A percentile compares a stretch with the other conserved stretches of the same genome.
Evolutionary conservation across 768 basidiomycete species (phyloP).

Genomic region (Lentinula sp.): DNA sequence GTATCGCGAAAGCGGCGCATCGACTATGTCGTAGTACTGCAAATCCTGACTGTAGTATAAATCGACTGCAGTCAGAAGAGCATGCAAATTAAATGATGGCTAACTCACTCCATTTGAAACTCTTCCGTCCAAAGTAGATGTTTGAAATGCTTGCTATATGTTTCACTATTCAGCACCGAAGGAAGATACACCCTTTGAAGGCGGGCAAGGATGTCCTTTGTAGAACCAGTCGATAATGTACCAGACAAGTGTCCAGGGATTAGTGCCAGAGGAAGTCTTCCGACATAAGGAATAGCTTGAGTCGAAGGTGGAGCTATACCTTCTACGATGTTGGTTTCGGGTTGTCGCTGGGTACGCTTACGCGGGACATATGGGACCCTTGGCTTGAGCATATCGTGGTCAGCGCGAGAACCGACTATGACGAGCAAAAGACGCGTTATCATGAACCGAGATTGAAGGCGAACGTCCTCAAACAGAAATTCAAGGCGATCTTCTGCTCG

Average conservation of each 20-base stretch:
- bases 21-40: conserved; percentile 23
- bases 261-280: conserved; percentile 26
- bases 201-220: conserved; percentile 20
- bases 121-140: conserved; percentile 53
- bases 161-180: conserved; percentile 22
- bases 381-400: conserved; percentile 41
- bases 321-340: conserved; percentile 29
- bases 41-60: conserved; percentile 30
- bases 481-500: conserved; percentile 50
- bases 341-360: conserved; percentile 22
- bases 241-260: conserved; percentile 30
- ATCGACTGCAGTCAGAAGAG: neutral
- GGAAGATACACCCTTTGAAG: conserved; percentile 34
- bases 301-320: conserved; percentile 36
- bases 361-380: conserved; percentile 40
- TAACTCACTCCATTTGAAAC: conserved; percentile 31
- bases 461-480: conserved; percentile 41
- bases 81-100: neutral
- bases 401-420: conserved; percentile 38
- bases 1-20: conserved; percentile 23
- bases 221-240: conserved; percentile 23
- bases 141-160: conserved; percentile 43
- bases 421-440: conserved; percentile 40
- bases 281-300: conserved; percentile 36
- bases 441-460: conserved; percentile 35